Percentiles rank a stretch among this genome's conserved stretches.
phyloP scores from a whole-genome alignment of 75 land plant species.

The Gnetum montanum region DNA sequence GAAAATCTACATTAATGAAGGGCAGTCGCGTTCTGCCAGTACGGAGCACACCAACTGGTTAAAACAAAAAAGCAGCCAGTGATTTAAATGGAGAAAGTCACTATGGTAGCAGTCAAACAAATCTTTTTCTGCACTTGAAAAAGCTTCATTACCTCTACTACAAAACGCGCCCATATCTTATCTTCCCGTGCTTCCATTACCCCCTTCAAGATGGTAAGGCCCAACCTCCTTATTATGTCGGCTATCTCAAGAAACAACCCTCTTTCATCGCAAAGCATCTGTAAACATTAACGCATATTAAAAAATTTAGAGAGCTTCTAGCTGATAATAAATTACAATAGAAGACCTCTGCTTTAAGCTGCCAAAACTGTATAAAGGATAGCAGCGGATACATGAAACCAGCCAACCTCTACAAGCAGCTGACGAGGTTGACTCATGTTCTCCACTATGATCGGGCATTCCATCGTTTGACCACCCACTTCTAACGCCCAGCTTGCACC shows the following conservation, averaged over 20 bases:
- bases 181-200: conserved; percentile 32
- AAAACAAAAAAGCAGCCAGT: no score
- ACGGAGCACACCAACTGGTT: background rate
- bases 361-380: background rate
- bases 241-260: conserved; percentile 55
- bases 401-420: conserved; percentile 64
- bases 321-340: background rate
- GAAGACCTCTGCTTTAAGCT: background rate
- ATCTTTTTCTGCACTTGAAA: background rate
- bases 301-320: background rate
- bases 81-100: background rate
- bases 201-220: conserved; percentile 55
- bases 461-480: conserved; percentile 15
- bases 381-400: background rate
- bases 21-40: background rate
- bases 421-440: conserved; percentile 54
- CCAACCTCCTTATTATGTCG: conserved; percentile 25
- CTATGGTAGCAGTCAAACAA: background rate
- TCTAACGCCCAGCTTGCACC: conserved; percentile 52
- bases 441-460: conserved; percentile 59
- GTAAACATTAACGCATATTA: conserved; percentile 1
- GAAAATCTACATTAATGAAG: background rate
- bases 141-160: conserved; percentile 46
- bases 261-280: conserved; percentile 59
- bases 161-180: conserved; percentile 53